phyloP scores from a whole-genome alignment of 2,329 filamentous ascomycete species.

The Sporothrix curviconia region DNA sequence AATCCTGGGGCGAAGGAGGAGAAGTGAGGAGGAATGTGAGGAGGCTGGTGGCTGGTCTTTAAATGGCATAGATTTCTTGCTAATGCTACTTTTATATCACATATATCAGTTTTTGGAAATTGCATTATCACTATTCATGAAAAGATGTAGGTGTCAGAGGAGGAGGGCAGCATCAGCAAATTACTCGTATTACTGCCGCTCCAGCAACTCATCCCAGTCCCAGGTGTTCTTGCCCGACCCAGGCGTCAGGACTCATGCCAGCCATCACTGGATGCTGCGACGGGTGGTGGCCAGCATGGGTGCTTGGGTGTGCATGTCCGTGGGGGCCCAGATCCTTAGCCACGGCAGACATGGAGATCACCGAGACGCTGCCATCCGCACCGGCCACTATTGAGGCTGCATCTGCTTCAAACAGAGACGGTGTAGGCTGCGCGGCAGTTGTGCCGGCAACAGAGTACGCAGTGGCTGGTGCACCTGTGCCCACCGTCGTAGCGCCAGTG shows the following conservation, averaged over 20 bases:
- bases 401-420: neutral
- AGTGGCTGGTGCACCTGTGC: neutral
- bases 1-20: neutral
- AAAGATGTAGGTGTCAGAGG: too few species aligned
- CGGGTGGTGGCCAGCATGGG: too few species aligned
- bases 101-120: neutral
- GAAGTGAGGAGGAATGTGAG: neutral
- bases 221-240: constrained; percentile 3
- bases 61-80: neutral
- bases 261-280: neutral
- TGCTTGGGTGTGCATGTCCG: too few species aligned
- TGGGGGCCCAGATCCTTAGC: neutral
- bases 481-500: neutral
- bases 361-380: neutral
- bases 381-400: neutral
- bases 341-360: neutral
- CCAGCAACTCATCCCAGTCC: constrained; percentile 9
- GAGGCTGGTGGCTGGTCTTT: neutral
- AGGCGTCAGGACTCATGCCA: neutral
- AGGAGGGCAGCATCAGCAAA: too few species aligned
- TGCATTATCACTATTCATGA: neutral
- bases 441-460: too few species aligned
- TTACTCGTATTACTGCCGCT: too few species aligned
- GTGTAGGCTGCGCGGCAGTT: neutral
- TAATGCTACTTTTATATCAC: neutral